A percentile compares a stretch with the other conserved stretches of the same genome.
phyloP scores from a whole-genome alignment of 305 asterid genomes.

The Plantago coronopus region DNA sequence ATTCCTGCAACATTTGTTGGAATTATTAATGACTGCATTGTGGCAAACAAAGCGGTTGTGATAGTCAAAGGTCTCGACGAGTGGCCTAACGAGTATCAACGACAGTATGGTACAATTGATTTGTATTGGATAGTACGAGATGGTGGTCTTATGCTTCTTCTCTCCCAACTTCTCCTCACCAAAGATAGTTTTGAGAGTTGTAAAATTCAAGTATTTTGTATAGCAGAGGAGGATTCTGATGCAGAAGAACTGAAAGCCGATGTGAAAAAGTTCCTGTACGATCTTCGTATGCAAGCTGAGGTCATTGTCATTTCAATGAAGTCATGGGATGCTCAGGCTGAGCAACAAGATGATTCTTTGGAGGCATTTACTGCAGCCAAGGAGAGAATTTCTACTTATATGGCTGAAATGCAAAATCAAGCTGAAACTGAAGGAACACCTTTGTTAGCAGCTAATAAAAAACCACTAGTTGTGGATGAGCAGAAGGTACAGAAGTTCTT shows the following conservation, averaged over 20 bases:
- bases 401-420: conserved; percentile 54
- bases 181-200: conserved; percentile 92
- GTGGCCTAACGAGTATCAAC: conserved; percentile 96
- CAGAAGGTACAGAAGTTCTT: conserved; percentile 86
- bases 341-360: conserved; percentile 74
- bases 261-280: conserved; percentile 87
- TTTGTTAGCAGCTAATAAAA: conserved; percentile 79
- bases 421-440: conserved; percentile 53
- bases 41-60: conserved; percentile 93
- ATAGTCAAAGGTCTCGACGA: conserved; percentile 86
- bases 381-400: conserved; percentile 56
- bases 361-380: conserved; percentile 72
- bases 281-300: conserved; percentile 96
- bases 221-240: conserved; percentile 93
- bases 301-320: conserved; percentile 91
- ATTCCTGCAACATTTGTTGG: conserved; percentile 89
- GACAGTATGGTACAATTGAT: conserved; percentile 92
- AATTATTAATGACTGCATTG: conserved; percentile 89
- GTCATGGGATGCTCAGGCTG: conserved; percentile 74
- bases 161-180: conserved; percentile 91
- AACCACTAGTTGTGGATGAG: conserved; percentile 60
- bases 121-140: conserved; percentile 96
- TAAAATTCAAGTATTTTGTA: conserved; percentile 93
- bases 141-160: conserved; percentile 95
- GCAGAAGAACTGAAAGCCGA: conserved; percentile 86